Evolutionary conservation across 129 eudicot species (phyloP), one percentile per base, ranked within the genome.

Genomic region (Solidago caesia): DNA sequence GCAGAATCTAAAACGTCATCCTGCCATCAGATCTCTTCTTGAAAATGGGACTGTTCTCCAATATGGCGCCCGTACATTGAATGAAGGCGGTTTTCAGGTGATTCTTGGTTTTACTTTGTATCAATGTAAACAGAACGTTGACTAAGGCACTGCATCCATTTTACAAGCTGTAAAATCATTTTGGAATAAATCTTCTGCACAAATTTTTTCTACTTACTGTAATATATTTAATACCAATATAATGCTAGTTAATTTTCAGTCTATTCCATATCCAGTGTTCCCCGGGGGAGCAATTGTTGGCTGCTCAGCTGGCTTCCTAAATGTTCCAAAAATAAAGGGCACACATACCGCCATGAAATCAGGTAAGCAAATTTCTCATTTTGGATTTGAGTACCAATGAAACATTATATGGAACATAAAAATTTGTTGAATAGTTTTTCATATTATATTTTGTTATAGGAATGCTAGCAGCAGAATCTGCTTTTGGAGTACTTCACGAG

Each of bases 61-160:
- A 44, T 94, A 94, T 83, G 99, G 99, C 76, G 99, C 99, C 56
- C 96, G 99, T 14, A 85, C 99, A 51, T 84, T 94, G 64, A 94
- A 94, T 73, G 99, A 94, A 91, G 99, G 99, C 76, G 99, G 99
- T 70, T 91, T 85, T 84, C 99, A 94, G 98, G 98, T 94, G 80
- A 67, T 70, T 78, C 5, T 41, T 4, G 44, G 13, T 51, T 60
- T 59, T 25, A 51, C 47, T 29, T 27, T 69, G 21, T 27, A 56
- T 56, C 43, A 51, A 63, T 70, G 33, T 65, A 6, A 11, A 61
- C 15, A 45, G 13, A 60, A 73, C 14, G 13, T 29, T 46, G 4
- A 64, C 49, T 12, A 42, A 9, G 69, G 6, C 43, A 14, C 29
- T 64, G 47, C 21, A 42, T 41, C 7, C 6, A 6, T 62, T 27